Conservation (phyloP, 208 protist species). For the Leishmania turanica region DNA sequence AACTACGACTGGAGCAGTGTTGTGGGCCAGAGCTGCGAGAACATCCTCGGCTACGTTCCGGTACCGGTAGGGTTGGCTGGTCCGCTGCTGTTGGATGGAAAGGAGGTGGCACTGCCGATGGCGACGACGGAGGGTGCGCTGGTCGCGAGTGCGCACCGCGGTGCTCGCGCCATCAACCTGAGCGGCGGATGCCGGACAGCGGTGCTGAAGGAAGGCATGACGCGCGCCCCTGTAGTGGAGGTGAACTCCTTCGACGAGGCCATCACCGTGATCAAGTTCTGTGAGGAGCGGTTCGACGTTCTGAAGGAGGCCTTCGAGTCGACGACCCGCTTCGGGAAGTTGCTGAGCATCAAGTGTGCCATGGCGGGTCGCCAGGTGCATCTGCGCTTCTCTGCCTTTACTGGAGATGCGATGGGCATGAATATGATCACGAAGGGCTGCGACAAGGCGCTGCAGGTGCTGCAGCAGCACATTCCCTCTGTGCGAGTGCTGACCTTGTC, state of each 20-base stretch:
- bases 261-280: conserved; percentile 88
- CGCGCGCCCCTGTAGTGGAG: conserved; percentile 95
- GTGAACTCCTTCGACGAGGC: conserved; percentile 79
- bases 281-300: conserved; percentile 87
- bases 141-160: conserved; percentile 96
- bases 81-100: conserved; percentile 94
- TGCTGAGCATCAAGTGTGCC: conserved; percentile 86
- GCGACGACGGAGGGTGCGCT: conserved; percentile 98
- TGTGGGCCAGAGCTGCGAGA: conserved; percentile 95
- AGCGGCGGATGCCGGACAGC: conserved; percentile 91
- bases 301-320: conserved; percentile 92
- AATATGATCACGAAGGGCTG: conserved; percentile 99
- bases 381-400: conserved; percentile 94
- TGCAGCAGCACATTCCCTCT: conserved; percentile 92
- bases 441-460: conserved; percentile 88
- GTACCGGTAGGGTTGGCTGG: conserved; percentile 96
- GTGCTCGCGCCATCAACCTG: conserved; percentile 94
- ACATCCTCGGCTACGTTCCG: conserved; percentile 97
- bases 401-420: conserved; percentile 99
- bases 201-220: conserved; percentile 96
- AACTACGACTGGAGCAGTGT: conserved; percentile 91
- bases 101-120: conserved; percentile 93
- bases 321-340: conserved; percentile 94
- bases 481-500: conserved; percentile 93
- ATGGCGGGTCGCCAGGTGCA: conserved; percentile 93